Evolutionary conservation across 805 yeast species (phyloP), one percentile per base, ranked within the genome.

Genomic region (Huiozyma sinensis): DNA sequence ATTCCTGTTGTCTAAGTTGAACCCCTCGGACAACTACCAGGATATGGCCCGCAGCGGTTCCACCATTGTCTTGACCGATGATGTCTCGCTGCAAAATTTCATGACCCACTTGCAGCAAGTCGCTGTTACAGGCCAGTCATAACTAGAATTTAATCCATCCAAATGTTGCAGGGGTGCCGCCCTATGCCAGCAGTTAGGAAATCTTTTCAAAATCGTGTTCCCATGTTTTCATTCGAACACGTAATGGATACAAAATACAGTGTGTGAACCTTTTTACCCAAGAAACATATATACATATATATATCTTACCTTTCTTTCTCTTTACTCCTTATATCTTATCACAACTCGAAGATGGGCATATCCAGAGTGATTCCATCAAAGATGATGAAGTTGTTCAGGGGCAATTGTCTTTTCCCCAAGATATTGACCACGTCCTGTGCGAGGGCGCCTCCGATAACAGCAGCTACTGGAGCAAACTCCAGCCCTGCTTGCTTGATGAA

Each of bases 21-120:
- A 94, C 65, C 98, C 98, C 36, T 83, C 95, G 39, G 87, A 84
- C 50, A 81, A 89, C 35, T 83, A 83, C 61, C 79, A 81, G 61
- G 71, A 68, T 39, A 67, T 65, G 33, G 51, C 61, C 37, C 69
- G 68, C 10, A 76, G 76, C 38, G 77, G 79, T 37, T 56, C 75
- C 39, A 86, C 92, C 10, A 84, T 86, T 53, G 97, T 92, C 40
- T 79, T 90, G 63, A 92, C 98, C 27, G 98, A 92, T 67, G 98
- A 92, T 67, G 95, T 92, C 42, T 81, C 90, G 44, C 72, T 92
- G 64, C 95, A 90, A 69, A 88, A 88, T 39, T 92, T 92, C 67
- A 90, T 92, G 94, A 75, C 82, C 41, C 97, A 92, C 66, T 76
- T 92, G 60, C 95, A 89, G 63, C 86, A 86, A 66, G 78, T 89